Evolutionary conservation across 192 early-diverging fungal genomes (phyloP).

Genomic region (Linnemannia zychae): DNA sequence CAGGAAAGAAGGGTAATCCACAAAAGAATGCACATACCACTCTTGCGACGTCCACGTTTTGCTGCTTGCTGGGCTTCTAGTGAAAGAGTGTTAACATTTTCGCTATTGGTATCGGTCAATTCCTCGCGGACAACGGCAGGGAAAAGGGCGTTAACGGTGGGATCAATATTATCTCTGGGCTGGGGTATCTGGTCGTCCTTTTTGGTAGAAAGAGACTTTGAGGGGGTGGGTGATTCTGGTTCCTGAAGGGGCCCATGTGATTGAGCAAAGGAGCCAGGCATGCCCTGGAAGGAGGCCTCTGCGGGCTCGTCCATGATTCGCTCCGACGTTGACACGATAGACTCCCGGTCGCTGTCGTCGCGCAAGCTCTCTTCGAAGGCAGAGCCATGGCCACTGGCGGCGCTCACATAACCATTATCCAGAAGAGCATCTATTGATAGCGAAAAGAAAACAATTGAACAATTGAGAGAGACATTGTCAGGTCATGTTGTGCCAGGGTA

Average conservation of each 20-base stretch:
- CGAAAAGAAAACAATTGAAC: background rate
- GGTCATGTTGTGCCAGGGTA: background rate
- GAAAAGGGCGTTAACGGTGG: constrained; percentile 35
- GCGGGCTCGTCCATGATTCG: constrained; percentile 18
- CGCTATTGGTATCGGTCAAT: background rate
- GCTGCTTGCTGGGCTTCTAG: background rate
- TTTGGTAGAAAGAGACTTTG: background rate
- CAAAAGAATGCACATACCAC: constrained; percentile 27
- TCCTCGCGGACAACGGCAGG: constrained; percentile 40
- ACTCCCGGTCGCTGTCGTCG: constrained; percentile 57
- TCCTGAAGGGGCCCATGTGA: constrained; percentile 45
- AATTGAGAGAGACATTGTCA: background rate
- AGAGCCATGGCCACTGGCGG: constrained; percentile 73
- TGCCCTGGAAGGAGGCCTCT: background rate
- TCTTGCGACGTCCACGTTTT: constrained; percentile 21
- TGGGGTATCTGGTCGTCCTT: constrained; percentile 8
- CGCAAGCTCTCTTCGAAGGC: constrained; percentile 60
- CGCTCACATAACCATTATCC: constrained; percentile 77
- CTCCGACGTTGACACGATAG: constrained; percentile 42
- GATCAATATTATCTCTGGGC: constrained; percentile 4
- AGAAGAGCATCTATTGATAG: constrained; percentile 49
- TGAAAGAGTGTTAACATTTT: background rate
- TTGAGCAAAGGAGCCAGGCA: constrained; percentile 56
- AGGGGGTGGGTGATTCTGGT: constrained; percentile 38
- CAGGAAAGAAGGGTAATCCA: background rate